A percentile compares a stretch with the other conserved stretches of the same genome.
Conservation (phyloP, 345 rosid species). For the Populus ilicifolia region DNA sequence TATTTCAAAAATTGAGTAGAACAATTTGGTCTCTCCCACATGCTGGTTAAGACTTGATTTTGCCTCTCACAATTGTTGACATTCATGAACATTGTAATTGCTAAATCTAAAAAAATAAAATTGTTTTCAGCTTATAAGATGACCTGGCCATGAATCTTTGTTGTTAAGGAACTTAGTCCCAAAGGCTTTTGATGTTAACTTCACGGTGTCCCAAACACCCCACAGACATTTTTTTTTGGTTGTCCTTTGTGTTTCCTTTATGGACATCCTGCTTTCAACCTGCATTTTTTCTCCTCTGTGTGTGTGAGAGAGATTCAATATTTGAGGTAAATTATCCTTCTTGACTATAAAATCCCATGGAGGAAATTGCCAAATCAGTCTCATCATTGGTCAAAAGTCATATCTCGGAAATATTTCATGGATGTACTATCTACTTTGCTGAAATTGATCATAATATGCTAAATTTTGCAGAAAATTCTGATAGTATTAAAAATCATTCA, state of each 20-base stretch:
- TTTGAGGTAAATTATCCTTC: too few relatives aligned
- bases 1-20: background rate
- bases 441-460: background rate
- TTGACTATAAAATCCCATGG: too few relatives aligned
- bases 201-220: too few relatives aligned
- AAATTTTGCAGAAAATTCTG: background rate
- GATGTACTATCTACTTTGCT: too few relatives aligned
- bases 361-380: too few relatives aligned
- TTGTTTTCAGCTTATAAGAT: background rate
- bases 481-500: background rate
- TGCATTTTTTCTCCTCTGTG: too few relatives aligned
- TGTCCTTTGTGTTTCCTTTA: too few relatives aligned
- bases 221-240: too few relatives aligned
- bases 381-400: too few relatives aligned
- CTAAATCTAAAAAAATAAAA: background rate
- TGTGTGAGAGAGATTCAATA: too few relatives aligned
- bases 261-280: too few relatives aligned
- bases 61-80: background rate
- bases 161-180: background rate
- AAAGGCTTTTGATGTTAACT: background rate
- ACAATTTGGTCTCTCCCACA: background rate
- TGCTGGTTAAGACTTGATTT: background rate
- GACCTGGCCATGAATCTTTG: background rate
- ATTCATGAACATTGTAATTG: background rate
- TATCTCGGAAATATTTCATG: too few relatives aligned